A percentile compares a stretch with the other conserved stretches of the same genome.
These are phyloP conservation scores for Glaciozyma antarctica DNA, from an alignment of 768 basidiomycete genomes.

Conservation along the genomic window DNA sequence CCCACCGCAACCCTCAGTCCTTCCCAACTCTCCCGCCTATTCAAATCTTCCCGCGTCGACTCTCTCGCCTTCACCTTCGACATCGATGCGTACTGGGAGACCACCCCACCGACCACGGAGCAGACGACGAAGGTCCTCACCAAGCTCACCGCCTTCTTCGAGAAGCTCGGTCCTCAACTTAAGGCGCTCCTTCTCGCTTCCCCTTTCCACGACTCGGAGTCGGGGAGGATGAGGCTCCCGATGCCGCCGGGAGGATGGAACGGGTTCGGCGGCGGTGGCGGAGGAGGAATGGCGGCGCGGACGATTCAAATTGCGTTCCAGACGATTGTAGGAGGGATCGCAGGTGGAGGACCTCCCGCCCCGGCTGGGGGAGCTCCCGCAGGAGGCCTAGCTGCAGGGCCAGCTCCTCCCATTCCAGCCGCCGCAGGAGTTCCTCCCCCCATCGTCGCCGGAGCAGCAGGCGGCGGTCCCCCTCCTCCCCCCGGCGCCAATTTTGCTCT, in stretches of 20 bases:
- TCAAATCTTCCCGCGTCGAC: neutral
- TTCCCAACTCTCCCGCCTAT: neutral
- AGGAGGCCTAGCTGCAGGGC: neutral
- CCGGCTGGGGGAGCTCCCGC: neutral
- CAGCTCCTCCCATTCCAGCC: neutral
- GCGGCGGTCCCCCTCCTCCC: neutral
- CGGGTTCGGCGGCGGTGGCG: neutral
- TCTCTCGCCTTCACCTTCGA: constrained; percentile 18
- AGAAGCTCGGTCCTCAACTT: neutral
- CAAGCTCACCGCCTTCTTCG: neutral
- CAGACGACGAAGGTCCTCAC: neutral
- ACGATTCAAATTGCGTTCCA: neutral
- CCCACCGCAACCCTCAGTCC: neutral
- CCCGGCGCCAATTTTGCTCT: neutral
- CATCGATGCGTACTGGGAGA: neutral
- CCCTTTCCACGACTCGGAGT: constrained; percentile 5
- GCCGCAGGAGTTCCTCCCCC: neutral
- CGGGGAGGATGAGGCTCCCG: neutral
- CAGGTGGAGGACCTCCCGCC: neutral
- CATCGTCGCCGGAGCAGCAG: neutral
- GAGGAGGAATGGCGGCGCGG: neutral
- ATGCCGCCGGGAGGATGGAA: neutral
- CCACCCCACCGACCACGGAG: neutral
- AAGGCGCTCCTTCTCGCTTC: constrained; percentile 2
- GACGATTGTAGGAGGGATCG: neutral